Percentiles rank a stretch among this genome's conserved stretches.
Evolutionary conservation across 2,329 filamentous ascomycete species (phyloP).

Genomic region (Aureobasidium sp.): DNA sequence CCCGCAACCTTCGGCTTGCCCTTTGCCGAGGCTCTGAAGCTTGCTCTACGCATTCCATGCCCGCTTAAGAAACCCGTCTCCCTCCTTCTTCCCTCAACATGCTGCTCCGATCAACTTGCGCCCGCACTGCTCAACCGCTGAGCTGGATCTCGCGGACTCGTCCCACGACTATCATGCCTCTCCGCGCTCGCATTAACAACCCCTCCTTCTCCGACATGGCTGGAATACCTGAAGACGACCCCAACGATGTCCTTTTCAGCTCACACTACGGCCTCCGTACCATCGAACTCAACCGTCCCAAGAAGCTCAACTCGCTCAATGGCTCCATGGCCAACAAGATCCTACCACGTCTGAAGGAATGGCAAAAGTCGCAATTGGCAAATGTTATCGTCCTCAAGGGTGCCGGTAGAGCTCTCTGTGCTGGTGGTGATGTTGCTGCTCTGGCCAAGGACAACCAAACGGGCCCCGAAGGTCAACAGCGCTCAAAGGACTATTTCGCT

Average conservation of each 20-base stretch:
- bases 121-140: slow-evolving; percentile 33
- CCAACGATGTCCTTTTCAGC: slow-evolving; percentile 88
- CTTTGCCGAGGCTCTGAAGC: slow-evolving; percentile 15
- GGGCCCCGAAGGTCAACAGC: slow-evolving; percentile 60
- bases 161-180: slow-evolving; percentile 54
- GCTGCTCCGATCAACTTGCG: slow-evolving; percentile 37
- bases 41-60: slow-evolving; percentile 9
- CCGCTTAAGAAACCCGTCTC: slow-evolving; percentile 2
- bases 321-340: slow-evolving; percentile 95
- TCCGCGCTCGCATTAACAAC: slow-evolving; percentile 52
- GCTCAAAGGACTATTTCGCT: slow-evolving; percentile 77
- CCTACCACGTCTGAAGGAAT: slow-evolving; percentile 74
- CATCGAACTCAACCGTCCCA: slow-evolving; percentile 87
- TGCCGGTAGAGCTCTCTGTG: slow-evolving; percentile 78
- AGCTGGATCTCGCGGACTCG: slow-evolving; percentile 19
- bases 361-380: slow-evolving; percentile 89
- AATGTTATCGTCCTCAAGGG: slow-evolving; percentile 92
- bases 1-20: not conserved
- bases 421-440: slow-evolving; percentile 79
- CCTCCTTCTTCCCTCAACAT: slow-evolving; percentile 27
- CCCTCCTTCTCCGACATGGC: slow-evolving; percentile 22
- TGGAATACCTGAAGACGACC: slow-evolving; percentile 55
- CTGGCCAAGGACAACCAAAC: slow-evolving; percentile 67
- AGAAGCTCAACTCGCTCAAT: slow-evolving; percentile 86
- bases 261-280: slow-evolving; percentile 82